Evolutionary conservation across 2,329 filamentous ascomycete species (phyloP), one percentile per base, ranked within the genome.

Genomic region (Sporothrix sp.): DNA sequence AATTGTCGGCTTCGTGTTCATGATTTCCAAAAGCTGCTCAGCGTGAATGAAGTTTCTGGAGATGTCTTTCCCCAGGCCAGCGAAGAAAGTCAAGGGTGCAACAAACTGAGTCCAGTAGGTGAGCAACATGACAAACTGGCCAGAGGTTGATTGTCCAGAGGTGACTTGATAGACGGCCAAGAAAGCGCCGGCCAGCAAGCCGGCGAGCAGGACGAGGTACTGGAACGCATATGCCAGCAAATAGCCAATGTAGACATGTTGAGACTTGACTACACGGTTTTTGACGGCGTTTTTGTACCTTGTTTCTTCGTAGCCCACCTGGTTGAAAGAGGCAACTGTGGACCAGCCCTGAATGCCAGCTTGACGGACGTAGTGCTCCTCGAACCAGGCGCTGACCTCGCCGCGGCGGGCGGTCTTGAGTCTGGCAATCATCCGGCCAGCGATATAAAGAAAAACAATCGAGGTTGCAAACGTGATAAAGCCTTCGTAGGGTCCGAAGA

Each of bases 31-130:
- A 21, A 81, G 67, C 21, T 74, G 70, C 60, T 81, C 75, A 6
- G 77, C 76, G 51, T 79, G 71, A 39, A 81, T 75, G 32, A 81
- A 68, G 51, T 78, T 72, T 54, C 72, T 70, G 51, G 75, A 76
- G 54, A 81, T 71, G 44, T 65, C 73, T 59, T 75, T 77, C 7
- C 78, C 76, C 25, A 81, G 65, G 16, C 68, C 67, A 7, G 76
- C 74, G 60, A 88, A 87, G 64, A 85, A 87, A 57, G 81, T 81
- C 48, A 88, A 71, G 2, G 84, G 84, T 2, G 77, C 75, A 39
- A 84, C 83, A 33, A 88, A 71, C 60, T 87, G 84, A 16, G 76
- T 75, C 82, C 86, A 86, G 63, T 87, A 88, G 48, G 82, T 83
- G 53, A 87, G 67, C 14, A 88, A 70, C 66, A 82, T 79, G 50